Evolutionary conservation across 2,329 filamentous ascomycete genomes (phyloP).

Genomic region (Venturia carpophila): DNA sequence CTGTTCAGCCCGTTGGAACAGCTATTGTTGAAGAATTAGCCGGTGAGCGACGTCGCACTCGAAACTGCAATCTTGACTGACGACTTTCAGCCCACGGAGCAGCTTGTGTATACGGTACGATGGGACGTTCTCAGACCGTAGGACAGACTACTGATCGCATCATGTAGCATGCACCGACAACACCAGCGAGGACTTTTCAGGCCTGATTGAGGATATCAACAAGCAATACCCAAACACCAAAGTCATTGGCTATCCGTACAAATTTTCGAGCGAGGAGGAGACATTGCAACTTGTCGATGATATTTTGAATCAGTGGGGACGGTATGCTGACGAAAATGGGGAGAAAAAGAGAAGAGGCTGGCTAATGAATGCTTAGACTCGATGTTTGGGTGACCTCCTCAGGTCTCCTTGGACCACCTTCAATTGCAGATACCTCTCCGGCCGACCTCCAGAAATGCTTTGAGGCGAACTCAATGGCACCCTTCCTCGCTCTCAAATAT

Average conservation of each 20-base stretch:
- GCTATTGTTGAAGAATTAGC: constrained; percentile 54
- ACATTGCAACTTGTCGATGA: constrained; percentile 56
- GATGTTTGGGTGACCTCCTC: constrained; percentile 56
- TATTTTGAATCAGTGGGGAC: constrained; percentile 51
- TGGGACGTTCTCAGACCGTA: background rate
- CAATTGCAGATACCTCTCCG: constrained; percentile 49
- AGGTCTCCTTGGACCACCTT: constrained; percentile 49
- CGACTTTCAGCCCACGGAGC: constrained; percentile 49
- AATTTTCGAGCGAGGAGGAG: constrained; percentile 50
- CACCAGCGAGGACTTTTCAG: constrained; percentile 27
- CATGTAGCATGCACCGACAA: constrained; percentile 41
- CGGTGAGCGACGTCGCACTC: constrained; percentile 31
- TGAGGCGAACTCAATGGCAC: constrained; percentile 53
- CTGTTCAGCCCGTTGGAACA: constrained; percentile 52
- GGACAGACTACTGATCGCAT: background rate
- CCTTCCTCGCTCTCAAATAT: constrained; percentile 59
- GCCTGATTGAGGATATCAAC: constrained; percentile 38
- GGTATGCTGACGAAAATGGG: no score
- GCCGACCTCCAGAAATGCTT: constrained; percentile 50
- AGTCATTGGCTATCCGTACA: constrained; percentile 54
- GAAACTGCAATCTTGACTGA: constrained; percentile 8
- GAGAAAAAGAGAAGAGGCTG: background rate
- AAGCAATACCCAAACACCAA: constrained; percentile 48
- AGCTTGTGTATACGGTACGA: constrained; percentile 52
- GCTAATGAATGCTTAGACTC: constrained; percentile 30